Conservation (phyloP, 2,329 filamentous ascomycete genomes). For the Madurella mycetomatis region DNA sequence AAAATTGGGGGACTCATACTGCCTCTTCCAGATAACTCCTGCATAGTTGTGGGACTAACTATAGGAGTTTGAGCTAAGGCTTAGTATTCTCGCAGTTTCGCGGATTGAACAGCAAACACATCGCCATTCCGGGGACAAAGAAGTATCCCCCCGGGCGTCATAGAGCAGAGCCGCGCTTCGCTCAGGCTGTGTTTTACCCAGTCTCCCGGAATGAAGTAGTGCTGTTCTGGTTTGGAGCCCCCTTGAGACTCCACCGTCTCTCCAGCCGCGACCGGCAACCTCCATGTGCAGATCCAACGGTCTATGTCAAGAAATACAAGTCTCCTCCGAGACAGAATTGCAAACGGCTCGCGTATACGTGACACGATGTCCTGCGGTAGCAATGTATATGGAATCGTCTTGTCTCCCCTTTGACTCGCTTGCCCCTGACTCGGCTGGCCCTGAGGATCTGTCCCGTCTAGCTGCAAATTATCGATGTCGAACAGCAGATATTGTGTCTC, state of each 20-base stretch:
- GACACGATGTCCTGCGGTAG: not conserved
- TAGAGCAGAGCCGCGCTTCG: no score
- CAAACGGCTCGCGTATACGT: conserved; percentile 3
- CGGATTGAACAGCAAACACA: no score
- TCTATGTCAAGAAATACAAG: conserved; percentile 3
- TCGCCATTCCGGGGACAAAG: no score
- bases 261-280: not conserved
- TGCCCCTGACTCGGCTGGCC: no score
- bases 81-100: no score
- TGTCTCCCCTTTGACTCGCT: no score
- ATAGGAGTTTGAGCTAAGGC: no score
- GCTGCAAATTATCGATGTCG: not conserved
- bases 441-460: not conserved
- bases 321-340: not conserved
- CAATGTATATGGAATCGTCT: not conserved
- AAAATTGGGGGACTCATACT: no score
- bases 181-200: no score
- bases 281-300: conserved; percentile 10
- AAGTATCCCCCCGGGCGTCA: no score
- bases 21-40: no score
- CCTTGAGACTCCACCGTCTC: not conserved
- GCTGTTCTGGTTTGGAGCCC: not conserved
- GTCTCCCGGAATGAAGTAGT: conserved; percentile 8
- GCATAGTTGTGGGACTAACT: no score
- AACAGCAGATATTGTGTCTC: not conserved